Base-by-base conservation (phyloP, 1,139 yeast genomes). In the Lodderomyces theae region DNA sequence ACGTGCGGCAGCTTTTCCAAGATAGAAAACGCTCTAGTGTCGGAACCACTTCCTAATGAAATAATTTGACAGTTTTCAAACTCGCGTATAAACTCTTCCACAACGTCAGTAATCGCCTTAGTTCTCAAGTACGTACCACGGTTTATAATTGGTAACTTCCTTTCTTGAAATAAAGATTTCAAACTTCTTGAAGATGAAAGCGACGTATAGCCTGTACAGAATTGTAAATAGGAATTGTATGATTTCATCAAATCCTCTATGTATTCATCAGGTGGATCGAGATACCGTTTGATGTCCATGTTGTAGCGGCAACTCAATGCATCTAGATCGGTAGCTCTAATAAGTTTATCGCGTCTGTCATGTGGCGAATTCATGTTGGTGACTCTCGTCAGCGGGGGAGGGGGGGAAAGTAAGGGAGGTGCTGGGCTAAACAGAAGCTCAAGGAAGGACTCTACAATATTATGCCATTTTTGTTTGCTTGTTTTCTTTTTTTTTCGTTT, bases 41-140 rank as follows among this genome's bases (percentile, higher is more conserved):
- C 98, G n/a, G 95, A 86, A 1, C 98, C 98, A n/a, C 97, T 87
- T 0, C 98, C 98, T 17, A 92, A 61, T 4, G 94, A 88, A 0
- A 92, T 63, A 9, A 92, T 76, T 56, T 89, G 96, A 37, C 78
- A 64, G 7, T 24, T 18, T 1, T 37, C 49, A 41, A 60, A 58
- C 24, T 58, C 56, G 2, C 48, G 46, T 3, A 86, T 47, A 50
- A 86, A 87, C 26, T 60, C 54, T 1, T 69, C 64, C 1, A 87
- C 61, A 1, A 85, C 61, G 12, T 53, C 38, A 52, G 86, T 84
- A 23, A 92, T 79, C 16, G 83, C 71, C 12, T 56, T 57, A 0
- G 92, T 83, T 23, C 98, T 69, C 31, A 89, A 67, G 63, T 81
- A 90, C 0, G 97, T 88, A 0, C 96, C 96, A 42, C 88, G 63